A percentile compares a stretch with the other conserved stretches of the same genome.
Conservation (phyloP, 2,329 filamentous ascomycete genomes). For the Stromatinia cepivora region DNA sequence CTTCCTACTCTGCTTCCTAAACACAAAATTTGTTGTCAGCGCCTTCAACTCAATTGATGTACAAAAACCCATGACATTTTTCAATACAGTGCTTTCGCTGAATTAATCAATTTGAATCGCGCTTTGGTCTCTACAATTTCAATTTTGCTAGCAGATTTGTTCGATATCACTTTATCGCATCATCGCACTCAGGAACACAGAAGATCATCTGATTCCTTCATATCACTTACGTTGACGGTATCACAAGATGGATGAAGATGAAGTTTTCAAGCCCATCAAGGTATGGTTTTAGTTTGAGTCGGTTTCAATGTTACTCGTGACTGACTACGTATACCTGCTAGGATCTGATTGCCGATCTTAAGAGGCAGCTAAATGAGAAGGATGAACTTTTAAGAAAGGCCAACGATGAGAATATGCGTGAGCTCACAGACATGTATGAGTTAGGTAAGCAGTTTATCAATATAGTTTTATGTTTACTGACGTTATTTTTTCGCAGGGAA, state of each 20-base stretch:
- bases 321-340: neutral
- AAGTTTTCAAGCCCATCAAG: neutral
- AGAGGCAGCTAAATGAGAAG: neutral
- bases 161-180: neutral
- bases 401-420: neutral
- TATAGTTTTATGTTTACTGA: too few relatives aligned
- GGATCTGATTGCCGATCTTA: neutral
- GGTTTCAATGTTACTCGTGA: neutral
- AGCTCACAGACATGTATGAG: too few relatives aligned
- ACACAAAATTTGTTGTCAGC: neutral
- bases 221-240: neutral
- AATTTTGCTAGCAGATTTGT: neutral
- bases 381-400: neutral
- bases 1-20: neutral
- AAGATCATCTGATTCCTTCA: neutral
- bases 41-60: neutral
- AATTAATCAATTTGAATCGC: neutral
- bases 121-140: neutral
- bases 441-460: too few relatives aligned
- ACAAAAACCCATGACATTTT: rapidly evolving
- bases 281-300: neutral
- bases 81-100: neutral
- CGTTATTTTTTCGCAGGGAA: too few relatives aligned
- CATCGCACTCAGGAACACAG: neutral
- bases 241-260: neutral